A percentile compares a stretch with the other conserved stretches of the same genome.
Evolutionary conservation across 1,284 basidiomycete genomes (phyloP).

Genomic region (Pterula multifida): DNA sequence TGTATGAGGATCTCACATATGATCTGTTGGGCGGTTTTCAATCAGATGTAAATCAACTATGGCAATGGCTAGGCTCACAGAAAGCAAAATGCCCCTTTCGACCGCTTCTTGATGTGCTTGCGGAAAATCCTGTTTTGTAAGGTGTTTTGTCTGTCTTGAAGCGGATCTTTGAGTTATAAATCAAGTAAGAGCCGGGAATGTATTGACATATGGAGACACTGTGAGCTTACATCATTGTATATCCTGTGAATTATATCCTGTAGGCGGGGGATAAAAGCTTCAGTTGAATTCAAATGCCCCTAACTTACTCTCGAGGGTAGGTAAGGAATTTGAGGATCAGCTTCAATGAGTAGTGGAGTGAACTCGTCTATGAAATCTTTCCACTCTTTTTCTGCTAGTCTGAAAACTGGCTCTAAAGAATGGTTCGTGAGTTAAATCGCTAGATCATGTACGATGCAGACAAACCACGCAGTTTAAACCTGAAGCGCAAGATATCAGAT

Average conservation of each 20-base stretch:
- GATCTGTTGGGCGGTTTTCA: constrained; percentile 1
- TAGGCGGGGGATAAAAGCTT: neutral
- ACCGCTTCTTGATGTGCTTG: constrained; percentile 70
- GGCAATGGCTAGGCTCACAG: constrained; percentile 44
- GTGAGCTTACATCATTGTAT: constrained; percentile 58
- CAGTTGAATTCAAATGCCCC: neutral
- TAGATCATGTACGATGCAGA: constrained; percentile 1
- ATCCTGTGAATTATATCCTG: constrained; percentile 73
- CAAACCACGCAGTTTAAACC: constrained; percentile 69
- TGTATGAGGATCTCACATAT: neutral
- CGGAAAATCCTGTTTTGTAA: constrained; percentile 74
- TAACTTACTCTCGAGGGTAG: constrained; percentile 53
- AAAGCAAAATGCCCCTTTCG: constrained; percentile 68
- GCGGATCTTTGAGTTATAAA: constrained; percentile 44
- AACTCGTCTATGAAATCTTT: constrained; percentile 70
- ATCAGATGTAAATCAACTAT: constrained; percentile 32
- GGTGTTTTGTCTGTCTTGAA: constrained; percentile 92
- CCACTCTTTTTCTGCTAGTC: constrained; percentile 80
- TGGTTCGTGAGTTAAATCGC: neutral
- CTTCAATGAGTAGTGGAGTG: constrained; percentile 51
- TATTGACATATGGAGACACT: neutral
- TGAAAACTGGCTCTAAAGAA: constrained; percentile 81
- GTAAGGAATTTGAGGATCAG: constrained; percentile 72
- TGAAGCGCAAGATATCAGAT: constrained; percentile 15
- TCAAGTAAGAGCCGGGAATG: too few relatives aligned